Conservation (phyloP, 495 filamentous ascomycete species). For the Hypoxylon intermedium region DNA sequence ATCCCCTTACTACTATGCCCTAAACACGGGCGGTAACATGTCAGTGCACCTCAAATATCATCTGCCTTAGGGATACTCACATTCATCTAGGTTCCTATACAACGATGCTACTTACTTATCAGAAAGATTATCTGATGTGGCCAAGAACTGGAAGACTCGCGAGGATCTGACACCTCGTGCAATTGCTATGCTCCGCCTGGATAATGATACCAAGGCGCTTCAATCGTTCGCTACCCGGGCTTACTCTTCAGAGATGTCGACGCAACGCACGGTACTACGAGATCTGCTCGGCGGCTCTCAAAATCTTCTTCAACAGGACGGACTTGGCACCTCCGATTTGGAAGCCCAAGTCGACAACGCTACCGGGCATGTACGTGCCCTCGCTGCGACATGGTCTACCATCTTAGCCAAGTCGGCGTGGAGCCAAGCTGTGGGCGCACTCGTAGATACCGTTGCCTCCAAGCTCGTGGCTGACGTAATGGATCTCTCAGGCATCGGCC, state of each 20-base stretch:
- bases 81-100: slow-evolving; percentile 72
- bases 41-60: slow-evolving; percentile 37
- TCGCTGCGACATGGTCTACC: slow-evolving; percentile 76
- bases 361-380: slow-evolving; percentile 69
- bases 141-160: slow-evolving; percentile 57
- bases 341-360: slow-evolving; percentile 74
- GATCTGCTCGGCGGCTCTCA: slow-evolving; percentile 79
- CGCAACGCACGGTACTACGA: slow-evolving; percentile 79
- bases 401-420: slow-evolving; percentile 83
- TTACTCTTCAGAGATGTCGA: slow-evolving; percentile 86
- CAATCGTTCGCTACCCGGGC: slow-evolving; percentile 81
- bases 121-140: slow-evolving; percentile 69
- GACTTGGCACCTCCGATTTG: slow-evolving; percentile 59
- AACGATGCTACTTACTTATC: slow-evolving; percentile 87
- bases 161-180: slow-evolving; percentile 54
- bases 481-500: slow-evolving; percentile 85
- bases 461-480: slow-evolving; percentile 86
- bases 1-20: slow-evolving; percentile 77
- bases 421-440: slow-evolving; percentile 82
- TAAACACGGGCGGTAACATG: slow-evolving; percentile 77
- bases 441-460: slow-evolving; percentile 78
- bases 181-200: slow-evolving; percentile 64
- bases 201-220: slow-evolving; percentile 73
- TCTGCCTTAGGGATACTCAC: slow-evolving; percentile 7
- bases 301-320: slow-evolving; percentile 57